Base-by-base conservation (phyloP, 345 rosid species). In the Moricandia moricandioides region DNA sequence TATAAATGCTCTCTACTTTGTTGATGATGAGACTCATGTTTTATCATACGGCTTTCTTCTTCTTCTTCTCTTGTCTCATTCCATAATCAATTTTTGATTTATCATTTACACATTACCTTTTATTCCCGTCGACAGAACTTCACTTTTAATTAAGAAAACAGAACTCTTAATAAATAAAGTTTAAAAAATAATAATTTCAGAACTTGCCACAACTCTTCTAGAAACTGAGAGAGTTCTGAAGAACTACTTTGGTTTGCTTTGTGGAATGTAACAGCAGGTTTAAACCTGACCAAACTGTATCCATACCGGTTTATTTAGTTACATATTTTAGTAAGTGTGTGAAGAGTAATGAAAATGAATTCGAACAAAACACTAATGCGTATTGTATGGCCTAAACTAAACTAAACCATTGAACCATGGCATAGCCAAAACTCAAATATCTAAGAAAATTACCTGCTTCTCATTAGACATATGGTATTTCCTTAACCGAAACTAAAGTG, bases 1-100 rank as follows among this genome's bases (percentile, higher is more conserved):
- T 26, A 64, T 77, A 33, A 77, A 77, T 77, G 67, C 75, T 43
- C 70, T 69, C 70, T 70, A 40, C 65, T 76, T 30, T 61, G 47
- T 43, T 70, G 49, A 43, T 57, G 72, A 65, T 57, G 72, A 65
- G 67, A 64, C 76, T 70, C 0, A 14, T 64, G 67, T 57, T 65
- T 55, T 76, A n/a, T 55, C 71, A 24, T 56, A 70, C 24, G 21
- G 21, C 55, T 49, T 33, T 33, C 37, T 49, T 16, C 54, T 54
- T 65, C 56, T 65, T 16, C 59, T 70, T 62, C 65, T 40, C 49
- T 70, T 70, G 76, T 77, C 76, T 64, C 61, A 64, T 55, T 77
- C 80, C 59, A 49, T 76, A 18, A 51, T 68, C 34, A 68, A 75
- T 60, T 31, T 14, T 31, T 17, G 30, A 8, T 51, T 56, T 69